Conservation (phyloP, 2,329 filamentous ascomycete species). For the Kalmusia sp. region DNA sequence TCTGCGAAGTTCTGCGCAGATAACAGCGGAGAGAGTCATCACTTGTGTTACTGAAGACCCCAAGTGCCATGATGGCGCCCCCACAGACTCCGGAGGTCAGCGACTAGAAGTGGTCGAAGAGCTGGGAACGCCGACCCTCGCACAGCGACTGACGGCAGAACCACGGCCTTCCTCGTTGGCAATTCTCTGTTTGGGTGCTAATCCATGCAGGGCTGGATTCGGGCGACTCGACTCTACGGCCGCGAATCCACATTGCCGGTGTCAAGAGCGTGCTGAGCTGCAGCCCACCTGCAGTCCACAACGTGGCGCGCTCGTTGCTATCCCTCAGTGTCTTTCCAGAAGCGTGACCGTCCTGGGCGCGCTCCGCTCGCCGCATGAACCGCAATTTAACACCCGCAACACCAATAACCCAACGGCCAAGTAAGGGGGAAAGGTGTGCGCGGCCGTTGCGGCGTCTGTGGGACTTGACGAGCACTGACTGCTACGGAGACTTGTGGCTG, state of each 20-base stretch:
- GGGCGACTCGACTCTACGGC: neutral
- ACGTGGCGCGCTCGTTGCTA: slow-evolving; percentile 26
- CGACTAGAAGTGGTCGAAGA: neutral
- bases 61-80: too few relatives aligned
- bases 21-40: too few relatives aligned
- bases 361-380: slow-evolving; percentile 15
- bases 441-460: neutral
- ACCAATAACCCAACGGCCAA: slow-evolving; percentile 6
- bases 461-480: too few relatives aligned
- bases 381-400: slow-evolving; percentile 22
- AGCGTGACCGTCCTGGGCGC: slow-evolving; percentile 7
- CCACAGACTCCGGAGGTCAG: neutral
- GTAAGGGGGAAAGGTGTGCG: slow-evolving; percentile 5
- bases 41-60: too few relatives aligned
- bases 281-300: slow-evolving; percentile 23
- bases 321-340: slow-evolving; percentile 11
- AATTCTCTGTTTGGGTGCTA: too few relatives aligned
- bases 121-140: neutral
- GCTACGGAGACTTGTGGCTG: neutral
- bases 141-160: neutral
- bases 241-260: slow-evolving; percentile 27
- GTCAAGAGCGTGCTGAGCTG: slow-evolving; percentile 15
- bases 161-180: neutral
- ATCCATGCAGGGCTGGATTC: neutral
- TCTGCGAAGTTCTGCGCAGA: neutral